Percentiles rank a stretch among this genome's conserved stretches.
phyloP scores from a whole-genome alignment of 305 asterid genomes.

The Fraxinus velutina region DNA sequence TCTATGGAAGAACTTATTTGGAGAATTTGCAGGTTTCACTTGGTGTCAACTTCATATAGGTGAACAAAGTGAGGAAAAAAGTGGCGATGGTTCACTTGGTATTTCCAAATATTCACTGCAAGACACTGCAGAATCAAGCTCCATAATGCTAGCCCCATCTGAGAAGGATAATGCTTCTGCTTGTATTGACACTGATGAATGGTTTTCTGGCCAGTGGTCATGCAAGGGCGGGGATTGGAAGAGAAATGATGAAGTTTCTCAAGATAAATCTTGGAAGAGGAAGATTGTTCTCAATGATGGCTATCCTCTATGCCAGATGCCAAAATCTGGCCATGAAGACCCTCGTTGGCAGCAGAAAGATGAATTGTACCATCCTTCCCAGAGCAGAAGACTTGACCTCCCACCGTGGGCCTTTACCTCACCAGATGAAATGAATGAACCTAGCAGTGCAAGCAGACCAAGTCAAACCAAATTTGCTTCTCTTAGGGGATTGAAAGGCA shows the following conservation, averaged over 20 bases:
- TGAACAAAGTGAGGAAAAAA: slow-evolving; percentile 38
- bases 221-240: slow-evolving; percentile 98
- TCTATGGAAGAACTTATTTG: slow-evolving; percentile 11
- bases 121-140: slow-evolving; percentile 45
- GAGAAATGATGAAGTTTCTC: slow-evolving; percentile 75
- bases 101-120: slow-evolving; percentile 34
- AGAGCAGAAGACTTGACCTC: slow-evolving; percentile 75
- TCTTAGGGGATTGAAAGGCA: slow-evolving; percentile 70
- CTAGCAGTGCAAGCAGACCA: slow-evolving; percentile 38
- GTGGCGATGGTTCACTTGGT: slow-evolving; percentile 24
- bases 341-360: slow-evolving; percentile 85
- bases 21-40: slow-evolving; percentile 42
- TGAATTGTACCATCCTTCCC: slow-evolving; percentile 68
- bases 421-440: slow-evolving; percentile 76
- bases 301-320: slow-evolving; percentile 85
- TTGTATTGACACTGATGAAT: slow-evolving; percentile 42
- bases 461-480: slow-evolving; percentile 47
- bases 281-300: slow-evolving; percentile 84
- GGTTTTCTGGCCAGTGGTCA: slow-evolving; percentile 74
- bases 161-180: slow-evolving; percentile 48
- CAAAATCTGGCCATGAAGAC: slow-evolving; percentile 78
- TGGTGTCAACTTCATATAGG: slow-evolving; percentile 39
- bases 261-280: slow-evolving; percentile 67
- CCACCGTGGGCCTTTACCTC: slow-evolving; percentile 87
- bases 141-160: slow-evolving; percentile 26